Evolutionary conservation across 2,329 filamentous ascomycete species (phyloP), one percentile per base, ranked within the genome.

Genomic region (Penicillium sp.): DNA sequence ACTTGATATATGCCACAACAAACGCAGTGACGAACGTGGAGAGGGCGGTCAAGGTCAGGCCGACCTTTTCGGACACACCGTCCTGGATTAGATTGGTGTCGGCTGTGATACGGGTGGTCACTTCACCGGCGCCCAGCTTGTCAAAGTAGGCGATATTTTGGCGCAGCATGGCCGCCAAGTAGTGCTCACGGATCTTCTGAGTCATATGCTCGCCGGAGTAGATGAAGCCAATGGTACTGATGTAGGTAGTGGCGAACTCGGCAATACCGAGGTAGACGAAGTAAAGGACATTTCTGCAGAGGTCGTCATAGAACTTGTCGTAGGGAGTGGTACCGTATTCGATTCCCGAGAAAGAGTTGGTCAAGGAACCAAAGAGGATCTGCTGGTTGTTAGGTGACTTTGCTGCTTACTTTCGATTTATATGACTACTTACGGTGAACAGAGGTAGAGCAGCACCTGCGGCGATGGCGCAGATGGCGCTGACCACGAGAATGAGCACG

Each of bases 131-230:
- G 42, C 90, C 91, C 11, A 95, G 78, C 62, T 93, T 93, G 68
- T 97, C 93, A 69, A 94, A 95, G 68, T 88, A 95, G 37, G 82
- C 89, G 65, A 95, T 91, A 65, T 95, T 95, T 66, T 95, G 89
- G 50, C 82, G 81, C 73, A 95, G 74, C 62, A 89, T 90, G 52
- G 86, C 88, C 58, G 84, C 79, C 6, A 98, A 79, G 60, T 97
- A 97, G 57, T 87, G 79, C 63, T 87, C 81, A 48, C 90, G 82
- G 58, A 90, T 87, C 71, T 89, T 87, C 52, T 81, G 80, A 47
- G 83, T 83, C 62, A 90, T 82, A 61, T 89, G 84, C 66, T 91
- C 87, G 46, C 87, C 87, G 0, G 82, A 84, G 61, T 89, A 95
- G 58, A 96, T 95, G 72, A 94, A 96, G 16, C 88, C 87, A 14